Percentiles rank a stretch among this genome's conserved stretches.
Conservation (phyloP, 176 grass and related monocot genomes). For the Hyparrhenia diplandra region DNA sequence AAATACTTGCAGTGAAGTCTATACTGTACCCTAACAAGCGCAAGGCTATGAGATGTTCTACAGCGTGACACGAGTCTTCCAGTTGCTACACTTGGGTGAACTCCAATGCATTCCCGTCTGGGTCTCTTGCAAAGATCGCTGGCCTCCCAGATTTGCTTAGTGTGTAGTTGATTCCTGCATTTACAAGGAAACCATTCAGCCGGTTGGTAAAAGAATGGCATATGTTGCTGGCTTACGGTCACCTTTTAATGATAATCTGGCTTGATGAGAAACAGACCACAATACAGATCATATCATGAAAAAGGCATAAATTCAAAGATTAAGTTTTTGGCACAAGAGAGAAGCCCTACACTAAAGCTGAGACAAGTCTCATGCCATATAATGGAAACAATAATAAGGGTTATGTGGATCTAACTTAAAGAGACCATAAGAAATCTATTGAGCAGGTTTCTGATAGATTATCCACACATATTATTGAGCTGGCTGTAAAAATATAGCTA, state of each 20-base stretch:
- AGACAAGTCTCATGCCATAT: too few species aligned
- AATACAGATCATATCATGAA: too few species aligned
- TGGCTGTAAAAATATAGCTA: neutral
- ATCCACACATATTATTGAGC: neutral
- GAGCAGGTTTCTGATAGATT: neutral
- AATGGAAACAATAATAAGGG: too few species aligned
- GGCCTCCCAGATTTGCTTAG: slow-evolving; percentile 87
- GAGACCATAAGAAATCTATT: neutral
- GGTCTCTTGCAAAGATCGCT: slow-evolving; percentile 87
- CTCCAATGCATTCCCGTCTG: slow-evolving; percentile 80
- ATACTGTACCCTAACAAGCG: neutral
- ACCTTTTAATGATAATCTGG: neutral
- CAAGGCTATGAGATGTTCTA: slow-evolving; percentile 14
- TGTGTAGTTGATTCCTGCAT: slow-evolving; percentile 89
- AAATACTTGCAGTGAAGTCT: neutral
- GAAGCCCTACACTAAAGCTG: too few species aligned
- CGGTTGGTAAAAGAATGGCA: neutral
- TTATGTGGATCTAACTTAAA: neutral
- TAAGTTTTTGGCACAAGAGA: too few species aligned
- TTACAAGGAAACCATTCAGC: neutral
- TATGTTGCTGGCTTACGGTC: neutral
- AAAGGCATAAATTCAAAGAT: too few species aligned
- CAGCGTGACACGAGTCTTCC: neutral
- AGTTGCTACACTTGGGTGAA: slow-evolving; percentile 82
- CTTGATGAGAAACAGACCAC: too few species aligned